These are phyloP conservation scores for Chaetothyriales sp. DNA, from an alignment of 2,329 filamentous ascomycete species.

Conservation along the genomic window DNA sequence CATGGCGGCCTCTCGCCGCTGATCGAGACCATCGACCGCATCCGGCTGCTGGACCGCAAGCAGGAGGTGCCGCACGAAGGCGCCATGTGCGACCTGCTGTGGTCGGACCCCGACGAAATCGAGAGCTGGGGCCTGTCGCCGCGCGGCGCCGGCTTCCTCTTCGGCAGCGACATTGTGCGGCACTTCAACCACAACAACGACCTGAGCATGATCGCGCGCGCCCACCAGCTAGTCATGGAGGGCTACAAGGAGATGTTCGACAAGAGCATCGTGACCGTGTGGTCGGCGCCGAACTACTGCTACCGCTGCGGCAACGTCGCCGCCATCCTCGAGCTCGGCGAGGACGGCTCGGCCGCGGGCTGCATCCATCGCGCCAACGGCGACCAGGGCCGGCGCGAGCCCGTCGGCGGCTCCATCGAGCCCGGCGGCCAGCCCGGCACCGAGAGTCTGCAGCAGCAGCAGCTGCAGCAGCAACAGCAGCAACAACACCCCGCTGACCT, in stretches of 20 bases:
- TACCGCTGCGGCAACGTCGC: constrained; percentile 94
- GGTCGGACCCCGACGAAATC: constrained; percentile 96
- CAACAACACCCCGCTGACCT: not conserved
- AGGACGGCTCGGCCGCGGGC: constrained; percentile 42
- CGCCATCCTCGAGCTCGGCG: constrained; percentile 75
- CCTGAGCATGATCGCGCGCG: constrained; percentile 77
- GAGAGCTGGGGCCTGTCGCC: constrained; percentile 93
- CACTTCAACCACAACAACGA: constrained; percentile 93
- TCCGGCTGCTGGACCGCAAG: constrained; percentile 84
- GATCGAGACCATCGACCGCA: constrained; percentile 90
- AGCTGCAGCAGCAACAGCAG: not conserved
- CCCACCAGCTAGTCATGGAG: constrained; percentile 97
- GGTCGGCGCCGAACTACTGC: constrained; percentile 94
- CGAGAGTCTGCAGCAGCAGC: not conserved
- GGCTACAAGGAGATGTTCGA: constrained; percentile 99
- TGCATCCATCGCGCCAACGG: constrained; percentile 30
- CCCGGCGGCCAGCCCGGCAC: not conserved
- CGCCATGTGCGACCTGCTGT: constrained; percentile 95
- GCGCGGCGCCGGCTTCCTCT: constrained; percentile 87
- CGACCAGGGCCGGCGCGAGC: constrained; percentile 28
- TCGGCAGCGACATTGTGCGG: constrained; percentile 90
- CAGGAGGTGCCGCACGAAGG: constrained; percentile 98
- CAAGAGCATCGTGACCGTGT: constrained; percentile 91
- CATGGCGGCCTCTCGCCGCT: constrained; percentile 86
- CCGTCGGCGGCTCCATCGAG: constrained; percentile 13